Percentiles rank a stretch among this genome's conserved stretches.
Conservation (phyloP, 139 green algal genomes). For the Chlamydomonas applanata region DNA sequence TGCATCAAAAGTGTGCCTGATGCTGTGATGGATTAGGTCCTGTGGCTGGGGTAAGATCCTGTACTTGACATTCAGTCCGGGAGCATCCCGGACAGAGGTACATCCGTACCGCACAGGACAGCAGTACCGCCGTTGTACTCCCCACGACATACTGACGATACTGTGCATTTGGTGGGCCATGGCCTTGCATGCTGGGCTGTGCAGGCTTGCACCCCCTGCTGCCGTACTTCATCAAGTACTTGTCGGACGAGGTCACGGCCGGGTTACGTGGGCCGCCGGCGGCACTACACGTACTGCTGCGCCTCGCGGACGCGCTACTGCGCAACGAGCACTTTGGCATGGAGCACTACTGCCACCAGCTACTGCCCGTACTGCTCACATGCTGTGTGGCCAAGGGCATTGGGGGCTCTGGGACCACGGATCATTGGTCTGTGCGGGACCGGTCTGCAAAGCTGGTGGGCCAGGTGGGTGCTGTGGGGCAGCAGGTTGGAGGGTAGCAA, state of each 20-base stretch:
- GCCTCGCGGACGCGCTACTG: constrained; percentile 58
- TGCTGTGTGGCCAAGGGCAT: constrained; percentile 69
- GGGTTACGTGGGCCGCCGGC: constrained; percentile 29
- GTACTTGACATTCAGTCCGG: no score
- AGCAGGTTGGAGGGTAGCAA: no score
- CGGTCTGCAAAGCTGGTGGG: not conserved
- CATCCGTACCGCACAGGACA: no score
- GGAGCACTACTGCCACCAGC: constrained; percentile 79
- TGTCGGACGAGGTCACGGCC: constrained; percentile 59
- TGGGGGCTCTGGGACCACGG: constrained; percentile 24
- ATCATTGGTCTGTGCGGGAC: not conserved
- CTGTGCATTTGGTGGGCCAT: no score
- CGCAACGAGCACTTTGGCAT: constrained; percentile 69
- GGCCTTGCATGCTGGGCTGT: no score
- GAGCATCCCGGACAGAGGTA: no score
- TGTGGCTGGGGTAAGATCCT: no score
- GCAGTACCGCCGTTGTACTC: no score
- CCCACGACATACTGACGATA: no score
- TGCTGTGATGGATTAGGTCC: no score
- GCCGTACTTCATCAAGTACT: constrained; percentile 81
- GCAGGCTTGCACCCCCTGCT: constrained; percentile 75
- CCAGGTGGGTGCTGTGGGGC: not conserved
- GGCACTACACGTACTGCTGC: constrained; percentile 25
- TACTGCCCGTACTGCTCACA: constrained; percentile 81
- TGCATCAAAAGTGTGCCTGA: no score